A percentile compares a stretch with the other conserved stretches of the same genome.
Evolutionary conservation across 2,329 filamentous ascomycete genomes (phyloP).

Genomic region (Xylaria digitata): DNA sequence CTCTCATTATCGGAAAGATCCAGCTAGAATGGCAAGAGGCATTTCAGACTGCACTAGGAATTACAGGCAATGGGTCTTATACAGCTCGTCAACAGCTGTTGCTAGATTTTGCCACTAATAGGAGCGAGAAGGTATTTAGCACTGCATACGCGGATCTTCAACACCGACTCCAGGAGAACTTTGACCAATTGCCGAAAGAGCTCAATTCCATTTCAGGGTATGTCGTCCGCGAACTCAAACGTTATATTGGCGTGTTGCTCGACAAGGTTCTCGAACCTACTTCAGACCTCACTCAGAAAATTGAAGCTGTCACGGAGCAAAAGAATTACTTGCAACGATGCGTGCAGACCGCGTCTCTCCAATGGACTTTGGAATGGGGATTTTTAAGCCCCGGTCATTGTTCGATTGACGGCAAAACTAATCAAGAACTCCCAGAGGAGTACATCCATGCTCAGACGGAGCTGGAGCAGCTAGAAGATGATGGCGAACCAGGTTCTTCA

Average conservation of each 20-base stretch:
- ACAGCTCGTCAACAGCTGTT: background rate
- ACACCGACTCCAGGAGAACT: background rate
- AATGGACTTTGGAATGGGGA: background rate
- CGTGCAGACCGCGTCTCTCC: background rate
- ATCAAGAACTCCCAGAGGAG: background rate
- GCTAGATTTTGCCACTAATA: background rate
- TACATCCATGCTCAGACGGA: background rate
- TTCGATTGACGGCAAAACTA: background rate
- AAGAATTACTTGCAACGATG: background rate
- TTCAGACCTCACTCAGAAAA: slow-evolving; percentile 6
- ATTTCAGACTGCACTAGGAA: background rate
- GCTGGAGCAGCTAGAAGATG: background rate
- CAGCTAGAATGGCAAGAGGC: background rate
- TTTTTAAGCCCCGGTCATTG: background rate
- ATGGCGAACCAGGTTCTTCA: background rate
- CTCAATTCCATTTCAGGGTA: background rate
- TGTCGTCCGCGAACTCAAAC: background rate
- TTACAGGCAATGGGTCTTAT: background rate
- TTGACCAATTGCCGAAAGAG: background rate
- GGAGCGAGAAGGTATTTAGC: background rate
- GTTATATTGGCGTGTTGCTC: slow-evolving; percentile 15
- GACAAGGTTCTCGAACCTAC: slow-evolving; percentile 20
- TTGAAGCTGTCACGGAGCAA: slow-evolving; percentile 15
- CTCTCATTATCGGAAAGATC: background rate
- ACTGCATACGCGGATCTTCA: background rate